Evolutionary conservation across 2,329 filamentous ascomycete genomes (phyloP).

Genomic region (Hypocrella siamensis): DNA sequence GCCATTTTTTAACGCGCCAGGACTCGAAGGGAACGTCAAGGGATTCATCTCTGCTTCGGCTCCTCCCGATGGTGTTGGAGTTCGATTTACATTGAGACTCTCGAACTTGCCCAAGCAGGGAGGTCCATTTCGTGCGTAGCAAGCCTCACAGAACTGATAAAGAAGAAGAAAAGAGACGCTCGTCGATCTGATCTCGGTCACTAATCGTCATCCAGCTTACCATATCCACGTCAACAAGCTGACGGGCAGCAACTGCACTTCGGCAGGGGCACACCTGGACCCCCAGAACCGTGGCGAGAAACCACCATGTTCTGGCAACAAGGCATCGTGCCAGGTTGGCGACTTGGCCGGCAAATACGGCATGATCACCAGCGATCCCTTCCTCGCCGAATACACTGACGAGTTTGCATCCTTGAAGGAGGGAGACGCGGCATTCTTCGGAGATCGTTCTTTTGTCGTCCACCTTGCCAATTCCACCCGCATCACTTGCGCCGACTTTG

Average conservation of each 20-base stretch:
- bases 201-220: slow-evolving; percentile 52
- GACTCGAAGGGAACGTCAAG: slow-evolving; percentile 24
- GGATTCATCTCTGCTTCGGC: slow-evolving; percentile 34
- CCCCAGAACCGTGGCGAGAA: slow-evolving; percentile 50
- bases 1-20: slow-evolving; percentile 35
- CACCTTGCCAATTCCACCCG: slow-evolving; percentile 50
- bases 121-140: slow-evolving; percentile 44
- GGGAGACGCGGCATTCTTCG: slow-evolving; percentile 42
- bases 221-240: slow-evolving; percentile 55
- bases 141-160: neutral
- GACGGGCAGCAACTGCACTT: slow-evolving; percentile 53
- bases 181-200: no score
- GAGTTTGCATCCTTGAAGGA: slow-evolving; percentile 36
- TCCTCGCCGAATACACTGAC: slow-evolving; percentile 36
- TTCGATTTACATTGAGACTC: slow-evolving; percentile 39
- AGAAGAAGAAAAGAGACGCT: no score
- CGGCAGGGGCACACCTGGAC: slow-evolving; percentile 53
- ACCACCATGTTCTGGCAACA: slow-evolving; percentile 38
- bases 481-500: slow-evolving; percentile 49
- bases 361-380: slow-evolving; percentile 36
- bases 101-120: slow-evolving; percentile 40
- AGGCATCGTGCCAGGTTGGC: slow-evolving; percentile 57
- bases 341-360: slow-evolving; percentile 65
- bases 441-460: slow-evolving; percentile 47
- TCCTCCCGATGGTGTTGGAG: slow-evolving; percentile 33